Percentiles rank a stretch among this genome's conserved stretches.
These are phyloP conservation scores for Acanthamoeba triangularis DNA, from an alignment of 208 protist genomes.

Conservation along the genomic window DNA sequence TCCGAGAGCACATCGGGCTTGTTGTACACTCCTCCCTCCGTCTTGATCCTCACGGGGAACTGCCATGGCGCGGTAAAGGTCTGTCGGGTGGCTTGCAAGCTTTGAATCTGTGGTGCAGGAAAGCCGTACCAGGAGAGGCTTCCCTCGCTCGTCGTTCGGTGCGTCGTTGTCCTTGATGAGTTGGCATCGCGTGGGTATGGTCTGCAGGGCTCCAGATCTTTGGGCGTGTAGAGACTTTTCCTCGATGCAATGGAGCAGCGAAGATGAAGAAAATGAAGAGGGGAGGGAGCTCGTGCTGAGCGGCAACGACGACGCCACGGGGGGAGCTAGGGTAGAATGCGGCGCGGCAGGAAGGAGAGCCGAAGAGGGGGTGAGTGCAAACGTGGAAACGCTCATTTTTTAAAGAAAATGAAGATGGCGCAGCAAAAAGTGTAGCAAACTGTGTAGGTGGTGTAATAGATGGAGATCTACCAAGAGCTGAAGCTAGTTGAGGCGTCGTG, in stretches of 20 bases:
- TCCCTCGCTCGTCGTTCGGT: background rate
- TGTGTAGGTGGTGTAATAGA: background rate
- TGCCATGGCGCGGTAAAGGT: background rate
- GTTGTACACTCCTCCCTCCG: background rate
- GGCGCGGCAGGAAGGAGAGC: background rate
- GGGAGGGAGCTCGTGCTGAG: background rate
- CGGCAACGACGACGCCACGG: too few species aligned
- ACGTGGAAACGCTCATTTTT: background rate
- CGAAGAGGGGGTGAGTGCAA: background rate
- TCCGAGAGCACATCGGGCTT: slow-evolving; percentile 11
- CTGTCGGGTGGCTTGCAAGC: background rate
- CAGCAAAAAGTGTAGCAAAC: background rate
- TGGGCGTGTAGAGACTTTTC: background rate
- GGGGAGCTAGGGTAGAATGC: too few species aligned
- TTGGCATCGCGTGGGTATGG: background rate
- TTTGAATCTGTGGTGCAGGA: background rate
- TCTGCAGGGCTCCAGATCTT: slow-evolving; percentile 6
- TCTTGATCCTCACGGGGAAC: slow-evolving; percentile 25
- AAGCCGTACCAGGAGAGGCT: background rate
- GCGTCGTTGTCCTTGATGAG: background rate
- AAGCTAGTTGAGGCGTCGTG: background rate
- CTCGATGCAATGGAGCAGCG: background rate
- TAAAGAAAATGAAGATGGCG: background rate
- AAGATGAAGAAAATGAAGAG: background rate
- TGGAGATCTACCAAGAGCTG: background rate